Percentiles rank a stretch among this genome's conserved stretches.
These are phyloP conservation scores for Coriaria nepalensis DNA, from an alignment of 306 rosid genomes.

Conservation along the genomic window DNA sequence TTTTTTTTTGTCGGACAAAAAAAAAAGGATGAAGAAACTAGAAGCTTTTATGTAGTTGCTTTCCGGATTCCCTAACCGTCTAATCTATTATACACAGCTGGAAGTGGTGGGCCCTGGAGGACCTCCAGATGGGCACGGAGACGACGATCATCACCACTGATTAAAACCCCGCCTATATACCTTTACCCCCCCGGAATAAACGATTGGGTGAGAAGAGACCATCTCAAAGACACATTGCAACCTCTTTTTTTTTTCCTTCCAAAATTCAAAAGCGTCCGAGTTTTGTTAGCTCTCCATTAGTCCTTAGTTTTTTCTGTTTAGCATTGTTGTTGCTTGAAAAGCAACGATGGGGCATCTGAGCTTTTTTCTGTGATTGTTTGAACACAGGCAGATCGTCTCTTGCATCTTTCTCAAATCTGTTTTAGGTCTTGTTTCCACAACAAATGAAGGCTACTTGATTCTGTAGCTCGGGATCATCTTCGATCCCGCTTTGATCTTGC, in stretches of 20 bases:
- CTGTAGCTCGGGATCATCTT: constrained; percentile 1
- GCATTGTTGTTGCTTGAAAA: constrained; percentile 6
- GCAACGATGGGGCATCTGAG: constrained; percentile 4
- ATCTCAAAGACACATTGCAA: constrained; percentile 1
- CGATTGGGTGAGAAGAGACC: constrained; percentile 6
- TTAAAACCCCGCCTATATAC: not conserved
- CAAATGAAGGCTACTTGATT: constrained; percentile 10
- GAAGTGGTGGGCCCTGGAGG: constrained; percentile 37
- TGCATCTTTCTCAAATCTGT: not conserved
- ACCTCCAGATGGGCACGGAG: constrained; percentile 27
- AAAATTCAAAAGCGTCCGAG: constrained; percentile 4
- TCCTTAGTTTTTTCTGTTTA: constrained; percentile 2
- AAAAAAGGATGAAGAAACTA: no score
- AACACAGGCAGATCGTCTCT: constrained; percentile 2
- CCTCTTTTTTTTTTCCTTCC: not conserved
- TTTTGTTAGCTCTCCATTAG: constrained; percentile 3
- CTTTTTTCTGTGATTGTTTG: not conserved
- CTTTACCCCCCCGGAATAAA: constrained; percentile 1
- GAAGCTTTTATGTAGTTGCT: no score
- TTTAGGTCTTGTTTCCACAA: constrained; percentile 7
- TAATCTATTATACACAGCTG: constrained; percentile 19
- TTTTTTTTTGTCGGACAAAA: no score
- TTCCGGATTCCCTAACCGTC: no score
- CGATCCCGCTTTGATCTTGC: not conserved
- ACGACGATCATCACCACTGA: constrained; percentile 24